phyloP scores from a whole-genome alignment of 208 protist genomes.

The Crithidia sp. region DNA sequence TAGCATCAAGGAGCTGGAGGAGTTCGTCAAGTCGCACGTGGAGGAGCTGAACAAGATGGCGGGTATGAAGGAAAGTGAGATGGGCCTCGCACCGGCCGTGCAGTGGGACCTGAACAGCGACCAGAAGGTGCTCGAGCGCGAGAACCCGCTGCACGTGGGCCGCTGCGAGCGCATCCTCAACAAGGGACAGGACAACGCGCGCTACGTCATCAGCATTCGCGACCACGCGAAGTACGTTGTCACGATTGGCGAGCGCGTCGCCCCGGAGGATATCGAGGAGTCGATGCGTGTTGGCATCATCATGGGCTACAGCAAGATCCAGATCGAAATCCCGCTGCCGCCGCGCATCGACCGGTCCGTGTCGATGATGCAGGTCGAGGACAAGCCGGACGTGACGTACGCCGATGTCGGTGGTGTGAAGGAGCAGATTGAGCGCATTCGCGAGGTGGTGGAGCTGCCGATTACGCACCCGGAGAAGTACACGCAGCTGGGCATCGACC shows the following conservation, averaged over 20 bases:
- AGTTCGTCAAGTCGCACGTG: constrained; percentile 96
- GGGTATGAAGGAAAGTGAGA: constrained; percentile 99
- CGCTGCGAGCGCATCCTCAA: constrained; percentile 99
- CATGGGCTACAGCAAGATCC: constrained; percentile 98
- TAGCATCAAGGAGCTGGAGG: constrained; percentile 96
- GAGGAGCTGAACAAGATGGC: constrained; percentile 96
- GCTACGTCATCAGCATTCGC: constrained; percentile 98
- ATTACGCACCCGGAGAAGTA: constrained; percentile 99
- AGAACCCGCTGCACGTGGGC: constrained; percentile 98
- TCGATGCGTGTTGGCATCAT: constrained; percentile 99
- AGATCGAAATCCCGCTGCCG: constrained; percentile 99
- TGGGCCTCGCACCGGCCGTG: constrained; percentile 97
- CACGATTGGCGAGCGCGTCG: constrained; percentile 98
- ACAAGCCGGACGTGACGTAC: constrained; percentile 99
- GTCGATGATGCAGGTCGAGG: constrained; percentile 99
- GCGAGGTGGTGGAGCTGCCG: constrained; percentile 99
- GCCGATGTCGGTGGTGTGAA: constrained; percentile 99
- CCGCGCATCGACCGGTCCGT: constrained; percentile 99
- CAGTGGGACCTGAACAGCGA: constrained; percentile 99
- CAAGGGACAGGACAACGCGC: constrained; percentile 90
- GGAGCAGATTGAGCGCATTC: constrained; percentile 99
- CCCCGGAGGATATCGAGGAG: constrained; percentile 99
- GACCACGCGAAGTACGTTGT: constrained; percentile 99
- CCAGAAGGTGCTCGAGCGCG: constrained; percentile 95
- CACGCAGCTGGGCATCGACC: constrained; percentile 99